These are phyloP conservation scores for Fusarium nurragi DNA, from an alignment of 2,329 filamentous ascomycete species.

Conservation along the genomic window DNA sequence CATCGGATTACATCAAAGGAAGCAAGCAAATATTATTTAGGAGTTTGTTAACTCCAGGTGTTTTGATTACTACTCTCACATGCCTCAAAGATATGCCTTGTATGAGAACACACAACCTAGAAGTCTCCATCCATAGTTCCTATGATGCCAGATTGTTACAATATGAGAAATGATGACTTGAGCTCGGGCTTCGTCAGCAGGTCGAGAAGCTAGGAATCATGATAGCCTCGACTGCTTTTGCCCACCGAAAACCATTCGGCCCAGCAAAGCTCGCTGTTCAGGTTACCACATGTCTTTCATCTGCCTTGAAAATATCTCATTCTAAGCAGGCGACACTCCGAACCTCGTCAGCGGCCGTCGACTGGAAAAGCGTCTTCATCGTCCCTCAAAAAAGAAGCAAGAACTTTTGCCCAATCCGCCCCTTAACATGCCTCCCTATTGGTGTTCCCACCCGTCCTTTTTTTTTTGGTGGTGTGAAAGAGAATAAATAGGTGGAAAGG, in stretches of 20 bases:
- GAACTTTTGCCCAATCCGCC: constrained; percentile 37
- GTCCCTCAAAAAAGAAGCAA: constrained; percentile 31
- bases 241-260: constrained; percentile 33
- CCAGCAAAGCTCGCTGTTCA: constrained; percentile 33
- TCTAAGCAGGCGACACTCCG: constrained; percentile 34
- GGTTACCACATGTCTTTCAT: constrained; percentile 24
- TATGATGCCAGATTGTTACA: constrained; percentile 39
- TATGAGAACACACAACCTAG: constrained; percentile 20
- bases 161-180: constrained; percentile 29
- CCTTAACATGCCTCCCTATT: constrained; percentile 12
- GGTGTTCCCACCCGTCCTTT: constrained; percentile 22
- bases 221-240: constrained; percentile 31
- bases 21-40: constrained; percentile 9
- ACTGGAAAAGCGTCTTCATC: constrained; percentile 35
- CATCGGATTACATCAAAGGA: constrained; percentile 3
- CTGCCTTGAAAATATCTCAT: constrained; percentile 40
- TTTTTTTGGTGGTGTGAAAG: constrained; percentile 34
- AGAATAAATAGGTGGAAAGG: constrained; percentile 25
- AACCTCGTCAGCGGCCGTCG: constrained; percentile 30
- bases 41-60: constrained; percentile 24
- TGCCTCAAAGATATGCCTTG: constrained; percentile 25
- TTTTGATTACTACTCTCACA: constrained; percentile 21
- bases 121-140: constrained; percentile 23
- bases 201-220: constrained; percentile 28
- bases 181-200: constrained; percentile 31